Base-by-base conservation (phyloP, 495 filamentous ascomycete genomes). In the Pyrenula massariospora region DNA sequence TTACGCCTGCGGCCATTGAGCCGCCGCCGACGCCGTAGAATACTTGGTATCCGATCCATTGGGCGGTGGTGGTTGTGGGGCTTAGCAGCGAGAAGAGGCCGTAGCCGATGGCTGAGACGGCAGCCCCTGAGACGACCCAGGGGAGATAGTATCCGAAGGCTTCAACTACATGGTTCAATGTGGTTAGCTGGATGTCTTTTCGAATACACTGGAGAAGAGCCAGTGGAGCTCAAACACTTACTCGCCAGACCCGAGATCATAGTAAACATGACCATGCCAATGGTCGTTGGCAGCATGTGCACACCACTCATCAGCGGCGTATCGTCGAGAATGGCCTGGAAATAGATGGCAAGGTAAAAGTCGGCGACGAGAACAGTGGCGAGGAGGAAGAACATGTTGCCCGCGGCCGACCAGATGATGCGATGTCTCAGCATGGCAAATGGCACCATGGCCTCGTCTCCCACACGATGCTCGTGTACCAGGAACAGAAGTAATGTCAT, bases 11-110 rank as follows among this genome's bases (percentile, higher is more conserved):
- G 79, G 64, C 0, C 67, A 75, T 0, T 2, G 79, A 52, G 8
- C 84, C 83, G 12, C 86, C 59, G 25, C 84, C 85, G 3, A 73
- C 63, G 23, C 86, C 86, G 54, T 75, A 75, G 22, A 88, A 60
- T 56, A 85, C 70, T 60, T 88, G 86, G 56, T 77, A 88, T 0
- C 87, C 85, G 56, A 89, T 84, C 87, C 87, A 91, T 48, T 59
- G 68, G 0, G 63, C 64, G 1, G 61, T 48, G 1, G 65, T 56
- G 0, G 77, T 81, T 56, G 75, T 66, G 1, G 75, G 64, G 11
- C 65, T 60, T 54, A 82, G 80, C 2, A 78, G 88, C 0, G 74
- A 77, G 1, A 89, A 58, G 8, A 91, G 70, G 0, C 86, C 88
- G n/a, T 73, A 74, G 25, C 85, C 87, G 57, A 89, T 66, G 0